phyloP scores from a whole-genome alignment of 2,329 filamentous ascomycete species.

The Tolypocladium nubicola region DNA sequence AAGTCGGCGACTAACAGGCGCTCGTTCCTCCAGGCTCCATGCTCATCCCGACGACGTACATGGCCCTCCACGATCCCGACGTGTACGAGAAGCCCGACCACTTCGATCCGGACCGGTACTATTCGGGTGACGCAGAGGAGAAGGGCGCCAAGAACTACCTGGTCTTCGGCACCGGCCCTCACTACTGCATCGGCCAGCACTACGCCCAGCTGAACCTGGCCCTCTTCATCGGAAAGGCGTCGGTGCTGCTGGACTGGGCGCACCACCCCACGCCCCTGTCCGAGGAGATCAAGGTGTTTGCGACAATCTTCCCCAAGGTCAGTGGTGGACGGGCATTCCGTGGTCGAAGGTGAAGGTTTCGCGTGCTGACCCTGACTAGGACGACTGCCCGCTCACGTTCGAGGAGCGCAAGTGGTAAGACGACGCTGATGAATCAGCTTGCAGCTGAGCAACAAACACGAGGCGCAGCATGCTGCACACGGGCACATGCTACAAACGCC shows the following conservation, averaged over 20 bases:
- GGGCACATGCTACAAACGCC: not conserved
- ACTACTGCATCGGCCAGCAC: slow-evolving; percentile 91
- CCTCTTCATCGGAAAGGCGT: slow-evolving; percentile 82
- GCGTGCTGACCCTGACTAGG: slow-evolving; percentile 34
- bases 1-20: not conserved
- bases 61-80: slow-evolving; percentile 84
- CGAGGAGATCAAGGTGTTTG: slow-evolving; percentile 97
- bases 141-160: slow-evolving; percentile 88
- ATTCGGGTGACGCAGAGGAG: slow-evolving; percentile 77
- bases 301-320: slow-evolving; percentile 95
- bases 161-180: slow-evolving; percentile 89
- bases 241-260: slow-evolving; percentile 78
- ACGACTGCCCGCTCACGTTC: slow-evolving; percentile 75
- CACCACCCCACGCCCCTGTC: slow-evolving; percentile 75
- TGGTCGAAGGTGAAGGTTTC: not conserved
- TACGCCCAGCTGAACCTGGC: slow-evolving; percentile 87
- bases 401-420: slow-evolving; percentile 38
- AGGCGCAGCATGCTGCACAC: not conserved
- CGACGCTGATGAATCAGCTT: not conserved
- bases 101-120: slow-evolving; percentile 88
- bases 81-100: slow-evolving; percentile 82
- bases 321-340: slow-evolving; percentile 18
- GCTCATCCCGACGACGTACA: slow-evolving; percentile 86
- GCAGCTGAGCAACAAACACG: not conserved
- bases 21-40: slow-evolving; percentile 53